Evolutionary conservation across 139 green algal species (phyloP), one percentile per base, ranked within the genome.

Genomic region (Chlorella vulgaris): DNA sequence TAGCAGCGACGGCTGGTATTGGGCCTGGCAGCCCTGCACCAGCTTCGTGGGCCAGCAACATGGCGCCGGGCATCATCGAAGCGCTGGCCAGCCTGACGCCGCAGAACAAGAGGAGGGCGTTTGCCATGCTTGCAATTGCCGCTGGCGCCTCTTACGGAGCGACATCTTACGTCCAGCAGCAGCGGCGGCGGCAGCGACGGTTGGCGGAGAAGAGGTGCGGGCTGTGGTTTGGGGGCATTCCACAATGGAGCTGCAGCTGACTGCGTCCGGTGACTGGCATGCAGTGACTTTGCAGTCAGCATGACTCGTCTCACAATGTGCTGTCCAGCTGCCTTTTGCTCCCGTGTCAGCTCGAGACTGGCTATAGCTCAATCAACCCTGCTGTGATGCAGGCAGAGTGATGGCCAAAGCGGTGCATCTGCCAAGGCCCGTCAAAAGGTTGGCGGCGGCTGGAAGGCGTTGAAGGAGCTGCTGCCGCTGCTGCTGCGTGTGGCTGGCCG

Each of bases 391-490:
- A 71, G 35, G 36, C 63, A 76, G 13, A 76, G 29, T 22, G n/a
- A 31, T 7, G 68, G 10, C 35, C 38, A 19, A 31, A 18, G 71
- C 38, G 28, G 71, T 5, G 38, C 71, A 61, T 28, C 38, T 71
- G 38, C 53, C 47, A 55, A 55, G 47, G 47, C 13, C 28, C 40
- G 33, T 8, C 35, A 47, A 21, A 40, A 42, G 50, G 36, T 51
- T 18, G 42, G 53, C 70, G 40, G 68, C 36, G 31, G 42, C 50
- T 43, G 51, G 31, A 35, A 39, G 24, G 84, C 86, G 8, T 70
- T 92, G 35, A 78, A 88, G 43, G n/a, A 86, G 78, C 50, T 91
- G 51, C 35, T 90, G 42, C 86, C 78, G 6, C 81, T 88, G 60
- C 78, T 93, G 68, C 71, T 93, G 31, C 74, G 68, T 18, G 82